Base-by-base conservation (phyloP, 1,139 yeast genomes). In the Hyphopichia burtonii region DNA sequence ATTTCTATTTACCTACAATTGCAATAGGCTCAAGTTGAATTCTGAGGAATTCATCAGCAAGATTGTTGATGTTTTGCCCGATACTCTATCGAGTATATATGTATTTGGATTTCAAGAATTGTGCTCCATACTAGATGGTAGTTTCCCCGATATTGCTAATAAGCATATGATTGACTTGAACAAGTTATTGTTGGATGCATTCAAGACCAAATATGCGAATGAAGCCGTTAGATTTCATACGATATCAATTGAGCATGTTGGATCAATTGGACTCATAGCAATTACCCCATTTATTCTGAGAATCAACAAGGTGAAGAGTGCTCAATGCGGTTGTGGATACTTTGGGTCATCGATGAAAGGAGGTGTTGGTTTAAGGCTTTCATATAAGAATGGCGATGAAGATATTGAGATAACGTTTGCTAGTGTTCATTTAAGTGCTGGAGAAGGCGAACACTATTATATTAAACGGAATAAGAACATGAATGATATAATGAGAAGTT, bases 91-190 rank as follows among this genome's bases (percentile, higher is more conserved):
- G 1, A 48, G 57, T 9, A 48, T 86, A 10, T 74, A 79, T 43
- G 88, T 77, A 0, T 75, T 87, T 55, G 94, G 88, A 1, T 74
- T 89, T 41, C 90, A 90, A 59, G 97, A 90, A 58, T 59, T 86
- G 25, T 77, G 88, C 35, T 66, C 86, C 1, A 70, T 86, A 1
- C 58, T 84, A 54, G 85, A 85, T 40, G 86, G 88, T 1, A 71
- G 85, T 8, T 76, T 80, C 42, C 63, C 64, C 2, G 59, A 59
- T 1, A 38, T 49, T 1, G 71, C 80, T 1, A 65, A 70, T 16
- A 53, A 56, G 3, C 66, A 73, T 41, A 54, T 84, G 37, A 59
- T 70, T 6, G 56, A 65, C 1, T 52, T 83, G 38, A 66, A 73
- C 36, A 61, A 67, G 4, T 55, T 69, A 1, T 54, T 83, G 2